A percentile compares a stretch with the other conserved stretches of the same genome.
Evolutionary conservation across 2,329 filamentous ascomycete genomes (phyloP).

Genomic region (Fusarium sp.): DNA sequence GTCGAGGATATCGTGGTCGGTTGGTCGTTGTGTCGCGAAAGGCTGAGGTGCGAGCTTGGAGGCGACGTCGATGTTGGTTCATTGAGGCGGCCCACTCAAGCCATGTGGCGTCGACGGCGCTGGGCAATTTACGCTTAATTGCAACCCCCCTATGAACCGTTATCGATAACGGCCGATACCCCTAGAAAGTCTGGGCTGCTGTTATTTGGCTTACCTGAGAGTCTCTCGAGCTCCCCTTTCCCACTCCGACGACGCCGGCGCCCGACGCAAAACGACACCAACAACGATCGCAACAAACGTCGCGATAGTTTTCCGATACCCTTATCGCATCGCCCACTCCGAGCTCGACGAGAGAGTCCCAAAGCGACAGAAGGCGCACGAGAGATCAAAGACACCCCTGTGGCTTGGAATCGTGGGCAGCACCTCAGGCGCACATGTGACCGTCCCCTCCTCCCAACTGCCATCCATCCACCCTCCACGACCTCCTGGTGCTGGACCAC

Average conservation of each 20-base stretch:
- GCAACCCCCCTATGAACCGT: slow-evolving; percentile 33
- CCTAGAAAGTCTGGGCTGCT: slow-evolving; percentile 26
- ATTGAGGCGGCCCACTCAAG: slow-evolving; percentile 32
- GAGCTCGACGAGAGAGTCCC: slow-evolving; percentile 1
- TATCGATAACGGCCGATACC: slow-evolving; percentile 40
- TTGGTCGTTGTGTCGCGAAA: slow-evolving; percentile 10
- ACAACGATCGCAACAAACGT: slow-evolving; percentile 32
- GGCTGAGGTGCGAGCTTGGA: slow-evolving; percentile 28
- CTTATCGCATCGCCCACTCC: neutral
- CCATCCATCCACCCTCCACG: slow-evolving; percentile 43
- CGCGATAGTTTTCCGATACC: slow-evolving; percentile 16
- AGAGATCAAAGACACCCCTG: slow-evolving; percentile 33
- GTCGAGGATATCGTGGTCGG: slow-evolving; percentile 5
- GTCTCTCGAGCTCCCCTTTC: slow-evolving; percentile 43
- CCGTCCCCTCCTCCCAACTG: slow-evolving; percentile 39
- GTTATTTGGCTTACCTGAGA: slow-evolving; percentile 43
- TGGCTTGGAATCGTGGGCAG: slow-evolving; percentile 35
- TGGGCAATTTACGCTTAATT: slow-evolving; percentile 45
- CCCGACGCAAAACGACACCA: slow-evolving; percentile 32
- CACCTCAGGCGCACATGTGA: slow-evolving; percentile 44
- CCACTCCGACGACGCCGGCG: slow-evolving; percentile 42
- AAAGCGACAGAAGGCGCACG: slow-evolving; percentile 20
- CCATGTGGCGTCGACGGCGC: slow-evolving; percentile 23
- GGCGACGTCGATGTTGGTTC: slow-evolving; percentile 28
- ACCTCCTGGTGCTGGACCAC: slow-evolving; percentile 34